Conservation (phyloP, 2,329 filamentous ascomycete genomes). For the Exserohilum rostratum region DNA sequence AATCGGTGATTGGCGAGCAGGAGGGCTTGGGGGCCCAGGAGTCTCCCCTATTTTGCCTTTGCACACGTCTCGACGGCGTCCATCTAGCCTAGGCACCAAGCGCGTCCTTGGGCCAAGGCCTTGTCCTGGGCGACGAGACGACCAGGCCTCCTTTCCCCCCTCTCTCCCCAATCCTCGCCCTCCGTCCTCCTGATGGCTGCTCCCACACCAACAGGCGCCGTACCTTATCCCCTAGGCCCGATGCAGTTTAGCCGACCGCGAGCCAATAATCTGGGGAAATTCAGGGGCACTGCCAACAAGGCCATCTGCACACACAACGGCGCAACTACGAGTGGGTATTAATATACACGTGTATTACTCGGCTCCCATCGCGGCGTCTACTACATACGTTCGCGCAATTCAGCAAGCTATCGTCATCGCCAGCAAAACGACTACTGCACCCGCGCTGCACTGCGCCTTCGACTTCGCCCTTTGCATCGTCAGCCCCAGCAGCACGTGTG, state of each 20-base stretch:
- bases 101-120: constrained; percentile 17
- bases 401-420: too few species aligned
- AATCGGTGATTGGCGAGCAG: constrained; percentile 28
- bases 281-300: constrained; percentile 36
- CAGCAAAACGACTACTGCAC: too few species aligned
- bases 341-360: background rate
- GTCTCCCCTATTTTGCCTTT: constrained; percentile 27
- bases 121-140: constrained; percentile 12
- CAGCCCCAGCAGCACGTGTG: too few species aligned
- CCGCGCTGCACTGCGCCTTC: too few species aligned
- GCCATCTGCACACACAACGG: constrained; percentile 3
- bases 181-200: too few species aligned
- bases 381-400: too few species aligned
- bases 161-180: too few species aligned
- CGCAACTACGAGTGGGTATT: background rate
- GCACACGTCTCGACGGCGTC: constrained; percentile 13
- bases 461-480: too few species aligned
- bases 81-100: constrained; percentile 12
- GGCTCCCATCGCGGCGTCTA: too few species aligned
- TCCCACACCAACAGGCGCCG: too few species aligned
- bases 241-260: constrained; percentile 22
- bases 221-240: constrained; percentile 25
- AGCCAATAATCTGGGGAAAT: constrained; percentile 46
- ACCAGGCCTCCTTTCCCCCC: background rate
- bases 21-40: constrained; percentile 13